Evolutionary conservation across 805 yeast genomes (phyloP).

Genomic region (Clavispora carvajalis): DNA sequence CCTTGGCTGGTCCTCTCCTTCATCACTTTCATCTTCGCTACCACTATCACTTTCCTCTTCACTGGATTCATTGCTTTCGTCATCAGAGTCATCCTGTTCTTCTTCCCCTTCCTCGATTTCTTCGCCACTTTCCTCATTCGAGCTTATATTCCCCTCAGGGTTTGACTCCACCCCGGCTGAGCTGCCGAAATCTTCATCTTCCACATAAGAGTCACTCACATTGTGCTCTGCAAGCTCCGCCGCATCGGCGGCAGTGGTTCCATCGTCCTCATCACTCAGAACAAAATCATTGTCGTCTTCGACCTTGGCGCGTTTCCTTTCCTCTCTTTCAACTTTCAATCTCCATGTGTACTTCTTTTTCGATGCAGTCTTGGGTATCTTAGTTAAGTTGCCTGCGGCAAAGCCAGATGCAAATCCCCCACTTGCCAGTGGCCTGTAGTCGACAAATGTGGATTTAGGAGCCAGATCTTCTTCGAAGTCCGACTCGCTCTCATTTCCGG

Average conservation of each 20-base stretch:
- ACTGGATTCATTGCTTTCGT: slow-evolving; percentile 23
- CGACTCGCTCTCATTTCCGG: slow-evolving; percentile 2
- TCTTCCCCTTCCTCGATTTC: slow-evolving; percentile 21
- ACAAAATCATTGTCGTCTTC: slow-evolving; percentile 64
- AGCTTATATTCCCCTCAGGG: too few relatives aligned
- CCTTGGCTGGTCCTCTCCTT: slow-evolving; percentile 26
- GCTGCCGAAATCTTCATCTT: too few relatives aligned
- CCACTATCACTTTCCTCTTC: slow-evolving; percentile 29
- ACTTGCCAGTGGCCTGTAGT: slow-evolving; percentile 58
- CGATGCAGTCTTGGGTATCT: slow-evolving; percentile 19
- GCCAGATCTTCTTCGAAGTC: slow-evolving; percentile 16
- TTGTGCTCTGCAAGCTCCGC: neutral
- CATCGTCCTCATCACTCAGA: slow-evolving; percentile 24
- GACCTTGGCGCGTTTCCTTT: slow-evolving; percentile 31
- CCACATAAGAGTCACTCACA: slow-evolving; percentile 7
- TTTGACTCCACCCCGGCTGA: too few relatives aligned
- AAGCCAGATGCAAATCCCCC: slow-evolving; percentile 68
- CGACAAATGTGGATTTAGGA: slow-evolving; percentile 48
- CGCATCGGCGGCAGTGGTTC: neutral
- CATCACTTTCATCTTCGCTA: slow-evolving; percentile 24
- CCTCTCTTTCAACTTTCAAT: slow-evolving; percentile 31
- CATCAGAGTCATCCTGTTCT: slow-evolving; percentile 22
- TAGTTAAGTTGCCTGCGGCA: slow-evolving; percentile 55
- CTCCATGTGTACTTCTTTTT: slow-evolving; percentile 71
- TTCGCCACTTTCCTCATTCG: slow-evolving; percentile 18